Conservation (phyloP, 441 rosid genomes). For the Biscutella laevigata region DNA sequence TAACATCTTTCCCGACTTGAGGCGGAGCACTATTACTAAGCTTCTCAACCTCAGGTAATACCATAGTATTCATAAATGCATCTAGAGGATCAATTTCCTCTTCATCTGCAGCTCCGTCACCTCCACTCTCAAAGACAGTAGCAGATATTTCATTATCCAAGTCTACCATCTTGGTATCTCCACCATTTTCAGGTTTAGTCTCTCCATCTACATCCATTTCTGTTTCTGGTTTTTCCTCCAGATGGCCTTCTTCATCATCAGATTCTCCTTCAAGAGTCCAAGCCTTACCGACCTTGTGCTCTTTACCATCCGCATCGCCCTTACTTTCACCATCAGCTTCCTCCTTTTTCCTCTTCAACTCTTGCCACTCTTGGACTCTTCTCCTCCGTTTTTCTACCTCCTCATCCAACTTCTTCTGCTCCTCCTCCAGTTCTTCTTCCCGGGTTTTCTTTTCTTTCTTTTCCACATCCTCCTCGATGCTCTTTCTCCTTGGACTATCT, state of each 20-base stretch:
- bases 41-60: conserved; percentile 66
- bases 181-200: conserved; percentile 32
- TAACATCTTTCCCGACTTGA: conserved; percentile 21
- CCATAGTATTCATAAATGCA: conserved; percentile 29
- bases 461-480: conserved; percentile 50
- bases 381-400: conserved; percentile 90
- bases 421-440: conserved; percentile 26
- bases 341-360: conserved; percentile 55
- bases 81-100: conserved; percentile 76
- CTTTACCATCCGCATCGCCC: conserved; percentile 32
- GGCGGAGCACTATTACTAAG: conserved; percentile 35
- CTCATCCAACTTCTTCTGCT: conserved; percentile 51
- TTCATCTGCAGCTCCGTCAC: conserved; percentile 35
- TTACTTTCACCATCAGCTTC: conserved; percentile 49
- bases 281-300: conserved; percentile 55
- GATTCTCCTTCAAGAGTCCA: conserved; percentile 56
- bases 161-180: conserved; percentile 44
- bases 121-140: conserved; percentile 30
- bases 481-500: conserved; percentile 38
- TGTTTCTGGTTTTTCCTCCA: conserved; percentile 32
- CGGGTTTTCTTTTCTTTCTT: conserved; percentile 43
- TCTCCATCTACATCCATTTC: conserved; percentile 51
- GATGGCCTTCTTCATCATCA: conserved; percentile 73
- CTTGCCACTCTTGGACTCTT: conserved; percentile 98
- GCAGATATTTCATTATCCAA: conserved; percentile 26